Base-by-base conservation (phyloP, 805 yeast genomes). In the Candida palmyrensis region DNA sequence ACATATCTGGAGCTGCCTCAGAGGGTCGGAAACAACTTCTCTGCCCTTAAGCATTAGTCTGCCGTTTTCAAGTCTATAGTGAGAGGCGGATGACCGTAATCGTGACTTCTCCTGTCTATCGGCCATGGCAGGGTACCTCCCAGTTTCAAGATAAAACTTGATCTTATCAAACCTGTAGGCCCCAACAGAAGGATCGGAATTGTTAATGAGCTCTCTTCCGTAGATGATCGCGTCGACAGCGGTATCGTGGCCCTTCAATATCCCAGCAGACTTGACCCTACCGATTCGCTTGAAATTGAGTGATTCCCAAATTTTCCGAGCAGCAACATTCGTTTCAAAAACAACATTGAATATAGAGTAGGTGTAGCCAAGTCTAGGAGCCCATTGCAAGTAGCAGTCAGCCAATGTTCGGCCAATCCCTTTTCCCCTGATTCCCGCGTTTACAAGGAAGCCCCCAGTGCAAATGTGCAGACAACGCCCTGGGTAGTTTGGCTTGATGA, bases 381-480 rank as follows among this genome's bases (percentile, higher is more conserved):
- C 87, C 97, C 97, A 92, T 39, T 82, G 86, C 16, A 89, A 54
- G 46, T 77, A 86, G 46, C 94, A 82, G 47, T 87, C 95, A 12
- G 84, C 79, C 40, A 92, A 56, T 0, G 92, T 82, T 35, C 81
- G 67, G 4, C 97, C 98, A 18, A 92, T 85, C 4, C 97, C 96
- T 53, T 83, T 85, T 17, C 90, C 88, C 47, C 98, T 66, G 45
- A 86, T 86, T 43, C 95, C 95, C 3, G 95, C 92, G 56, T 90
- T 88, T 2, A 90, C 97, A 22, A 90, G 62, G 46, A 90, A 83
- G 14, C 82, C 81, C 2, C 86, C 95, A 0, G 95, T 84, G 47
- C 95, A 88, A n/a, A 92, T 81, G 51, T 90, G 97, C 0, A 95
- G 78, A 13, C 92, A 82, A 28, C 97, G 66, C 2, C 97, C 97